Evolutionary conservation across 306 rosid genomes (phyloP), one percentile per base, ranked within the genome.

Genomic region (Parietaria judaica): DNA sequence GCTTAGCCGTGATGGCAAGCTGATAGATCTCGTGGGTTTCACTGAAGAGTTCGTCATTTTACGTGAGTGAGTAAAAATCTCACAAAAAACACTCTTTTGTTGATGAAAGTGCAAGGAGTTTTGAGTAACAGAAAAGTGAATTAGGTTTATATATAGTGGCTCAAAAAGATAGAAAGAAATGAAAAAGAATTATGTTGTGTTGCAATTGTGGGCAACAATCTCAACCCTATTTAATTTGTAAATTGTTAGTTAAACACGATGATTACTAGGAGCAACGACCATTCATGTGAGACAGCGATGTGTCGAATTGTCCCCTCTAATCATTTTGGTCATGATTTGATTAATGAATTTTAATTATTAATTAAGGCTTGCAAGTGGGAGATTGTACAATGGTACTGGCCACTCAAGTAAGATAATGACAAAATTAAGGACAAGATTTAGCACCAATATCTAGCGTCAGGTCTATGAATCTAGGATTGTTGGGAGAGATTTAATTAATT

Each of bases 11-110:
- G 86, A 35, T 11, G 98, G 94, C 63, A 86, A 81, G 72, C 95
- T 92, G 50, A 88, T 84, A 6, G 98, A 88, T 59, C 96, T 84
- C 46, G 76, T 11, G 2, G 87, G 95, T 23, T n/a, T 68, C 51
- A 60, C 51, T 52, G 55, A 69, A 31, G 67, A 54, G 54, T n/a
- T 41, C 8, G 38, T 44, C 76, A 75, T 72, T 54, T 65, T 44
- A 34, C 53, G n/a, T 61, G n/a, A 47, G 50, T 14, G 5, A 8
- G 46, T 16, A 36, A 58, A n/a, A 43, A 34, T n/a, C 53, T 49
- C 67, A 58, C 48, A 55, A 14, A 23, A 13, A 11, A 31, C 59
- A 35, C 44, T 16, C 16, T 66, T 14, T 23, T 23, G 31, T 44
- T 5, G 15, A 65, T 49, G 13, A 54, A 23, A 0, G 1, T 23